Evolutionary conservation across 352 stramenopile species (phyloP).

Genomic region (Phytophthora pini): DNA sequence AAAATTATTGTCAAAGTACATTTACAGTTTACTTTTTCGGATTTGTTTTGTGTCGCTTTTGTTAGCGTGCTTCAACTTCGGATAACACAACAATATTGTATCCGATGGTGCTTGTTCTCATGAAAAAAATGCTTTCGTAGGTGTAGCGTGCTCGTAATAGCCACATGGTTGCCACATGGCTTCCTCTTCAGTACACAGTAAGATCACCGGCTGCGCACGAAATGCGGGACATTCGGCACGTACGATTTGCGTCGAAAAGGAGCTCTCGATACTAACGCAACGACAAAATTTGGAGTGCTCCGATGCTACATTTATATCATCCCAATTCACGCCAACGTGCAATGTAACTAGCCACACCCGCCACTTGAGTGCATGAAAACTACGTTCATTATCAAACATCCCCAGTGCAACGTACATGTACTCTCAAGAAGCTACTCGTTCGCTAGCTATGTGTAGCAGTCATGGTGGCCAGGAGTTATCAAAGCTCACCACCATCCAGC

Average conservation of each 20-base stretch:
- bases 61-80: no score
- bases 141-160: no score
- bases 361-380: neutral
- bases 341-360: neutral
- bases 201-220: neutral
- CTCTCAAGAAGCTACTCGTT: neutral
- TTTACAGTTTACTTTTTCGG: no score
- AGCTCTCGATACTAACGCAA: conserved; percentile 1
- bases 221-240: neutral
- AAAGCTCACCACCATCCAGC: neutral
- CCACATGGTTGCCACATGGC: neutral
- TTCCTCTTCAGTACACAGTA: neutral
- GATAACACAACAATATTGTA: no score
- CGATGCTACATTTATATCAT: no score
- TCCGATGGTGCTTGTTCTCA: no score
- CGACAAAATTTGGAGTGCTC: neutral
- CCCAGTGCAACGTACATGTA: neutral
- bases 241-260: neutral
- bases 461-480: neutral
- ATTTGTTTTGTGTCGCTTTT: no score
- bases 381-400: conserved; percentile 4
- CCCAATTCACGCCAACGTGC: neutral
- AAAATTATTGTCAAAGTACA: no score
- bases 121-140: no score
- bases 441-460: neutral